Evolutionary conservation across 805 yeast species (phyloP).

Genomic region (Helenozyma baotianmanensis): DNA sequence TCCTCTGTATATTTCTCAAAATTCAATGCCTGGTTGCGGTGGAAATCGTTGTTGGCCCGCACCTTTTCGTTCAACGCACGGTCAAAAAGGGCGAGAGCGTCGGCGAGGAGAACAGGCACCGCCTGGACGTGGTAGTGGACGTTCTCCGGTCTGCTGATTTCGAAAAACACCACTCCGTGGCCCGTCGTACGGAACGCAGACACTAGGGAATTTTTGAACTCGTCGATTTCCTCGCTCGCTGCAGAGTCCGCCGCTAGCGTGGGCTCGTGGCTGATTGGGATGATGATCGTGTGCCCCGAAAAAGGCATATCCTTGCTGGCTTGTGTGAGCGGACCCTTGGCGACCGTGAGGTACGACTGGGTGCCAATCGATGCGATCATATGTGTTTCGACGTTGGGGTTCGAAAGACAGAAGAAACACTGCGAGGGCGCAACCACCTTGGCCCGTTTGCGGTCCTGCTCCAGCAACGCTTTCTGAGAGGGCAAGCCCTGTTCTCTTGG

Average conservation of each 20-base stretch:
- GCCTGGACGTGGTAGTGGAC: slow-evolving; percentile 76
- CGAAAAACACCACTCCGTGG: slow-evolving; percentile 59
- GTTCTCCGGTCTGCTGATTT: slow-evolving; percentile 57
- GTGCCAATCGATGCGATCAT: slow-evolving; percentile 75
- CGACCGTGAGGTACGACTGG: slow-evolving; percentile 63
- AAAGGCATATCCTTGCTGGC: slow-evolving; percentile 46
- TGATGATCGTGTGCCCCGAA: slow-evolving; percentile 77
- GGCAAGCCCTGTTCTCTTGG: neutral
- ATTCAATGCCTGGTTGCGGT: slow-evolving; percentile 37
- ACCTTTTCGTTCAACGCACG: slow-evolving; percentile 42
- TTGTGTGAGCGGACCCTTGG: slow-evolving; percentile 78
- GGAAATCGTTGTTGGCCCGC: slow-evolving; percentile 42
- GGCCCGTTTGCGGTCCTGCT: neutral
- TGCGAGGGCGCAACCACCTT: slow-evolving; percentile 50
- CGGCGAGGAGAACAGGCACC: slow-evolving; percentile 53
- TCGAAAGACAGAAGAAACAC: slow-evolving; percentile 83
- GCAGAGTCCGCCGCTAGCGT: slow-evolving; percentile 8
- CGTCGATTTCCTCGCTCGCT: slow-evolving; percentile 35
- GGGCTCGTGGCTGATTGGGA: slow-evolving; percentile 74
- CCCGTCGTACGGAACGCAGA: slow-evolving; percentile 41
- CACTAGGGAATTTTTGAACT: slow-evolving; percentile 46
- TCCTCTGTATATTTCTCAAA: slow-evolving; percentile 34
- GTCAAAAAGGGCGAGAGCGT: slow-evolving; percentile 33
- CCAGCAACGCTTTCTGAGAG: neutral
- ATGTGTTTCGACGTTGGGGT: slow-evolving; percentile 72